Base-by-base conservation (phyloP, 2,329 filamentous ascomycete genomes). In the Hypoxylon sp. region DNA sequence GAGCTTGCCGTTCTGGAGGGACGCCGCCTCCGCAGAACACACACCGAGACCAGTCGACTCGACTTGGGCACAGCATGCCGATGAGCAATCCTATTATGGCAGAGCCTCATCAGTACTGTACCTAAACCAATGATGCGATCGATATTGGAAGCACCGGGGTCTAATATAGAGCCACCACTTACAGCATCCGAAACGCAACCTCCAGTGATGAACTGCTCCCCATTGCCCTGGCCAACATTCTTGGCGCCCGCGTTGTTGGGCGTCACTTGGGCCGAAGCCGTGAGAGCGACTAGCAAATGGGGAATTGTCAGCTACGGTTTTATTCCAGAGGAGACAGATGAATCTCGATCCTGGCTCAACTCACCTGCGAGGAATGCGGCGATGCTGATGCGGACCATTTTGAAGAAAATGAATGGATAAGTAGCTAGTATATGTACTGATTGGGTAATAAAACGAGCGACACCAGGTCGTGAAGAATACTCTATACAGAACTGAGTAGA, bases 151-250 rank as follows among this genome's bases (percentile, higher is more conserved):
- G 9, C 41, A 13, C 32, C 9, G n/a, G 19, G 11, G 28, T 61
- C 19, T 21, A 17, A 17, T 21, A 34, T 52, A 46, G 10, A n/a
- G 34, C 13, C 2, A 23, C 7, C 9, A 66, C 65, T 70, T 60
- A 70, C 79, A 11, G 76, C 77, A 60, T 80, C 74, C 19, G 73
- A 66, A 41, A 76, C 71, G 57, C 79, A 80, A 17, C 79, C 79
- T 34, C 78, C 79, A 13, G 79, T 80, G n/a, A 76, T 80, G 74
- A 80, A 80, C 62, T 80, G 79, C 34, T 69, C 56, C 2, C 71
- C 75, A 6, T 79, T 70, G n/a, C 73, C 78, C 51, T 75, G 71
- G 36, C 78, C 78, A 41, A 80, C 78, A 55, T 79, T 74, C 52
- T 75, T 75, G 36, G 79, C 77, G 25, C 78, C 79, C 5, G 78